Percentiles rank a stretch among this genome's conserved stretches.
Conservation (phyloP, 2,329 filamentous ascomycete genomes). For the Fusarium virguliforme region DNA sequence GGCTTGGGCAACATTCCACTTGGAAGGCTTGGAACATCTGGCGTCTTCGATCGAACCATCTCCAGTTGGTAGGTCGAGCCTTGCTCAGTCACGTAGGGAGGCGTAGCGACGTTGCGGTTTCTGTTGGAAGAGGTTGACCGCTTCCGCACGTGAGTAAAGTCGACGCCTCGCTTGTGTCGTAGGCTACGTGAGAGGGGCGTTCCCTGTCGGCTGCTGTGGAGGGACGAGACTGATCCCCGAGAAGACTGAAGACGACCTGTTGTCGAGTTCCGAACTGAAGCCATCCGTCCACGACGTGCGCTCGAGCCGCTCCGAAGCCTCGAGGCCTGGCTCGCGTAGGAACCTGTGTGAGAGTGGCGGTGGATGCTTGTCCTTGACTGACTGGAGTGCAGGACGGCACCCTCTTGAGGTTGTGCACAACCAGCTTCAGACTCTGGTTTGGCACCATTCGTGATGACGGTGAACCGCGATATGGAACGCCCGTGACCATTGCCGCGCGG, state of each 20-base stretch:
- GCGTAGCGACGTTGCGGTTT: slow-evolving; percentile 38
- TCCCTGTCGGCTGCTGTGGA: slow-evolving; percentile 64
- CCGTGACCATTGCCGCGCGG: slow-evolving; percentile 64
- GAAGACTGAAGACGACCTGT: slow-evolving; percentile 55
- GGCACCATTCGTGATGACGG: slow-evolving; percentile 75
- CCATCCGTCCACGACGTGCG: slow-evolving; percentile 52
- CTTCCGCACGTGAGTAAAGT: slow-evolving; percentile 68
- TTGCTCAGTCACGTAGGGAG: slow-evolving; percentile 42
- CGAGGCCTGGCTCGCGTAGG: slow-evolving; percentile 49
- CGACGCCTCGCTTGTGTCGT: slow-evolving; percentile 68
- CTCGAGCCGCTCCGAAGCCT: slow-evolving; percentile 58
- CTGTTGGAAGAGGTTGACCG: slow-evolving; percentile 54
- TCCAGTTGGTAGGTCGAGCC: slow-evolving; percentile 43
- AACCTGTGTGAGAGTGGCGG: slow-evolving; percentile 61
- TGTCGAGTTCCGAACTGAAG: slow-evolving; percentile 52
- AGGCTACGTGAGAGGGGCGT: slow-evolving; percentile 60
- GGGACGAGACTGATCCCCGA: slow-evolving; percentile 65
- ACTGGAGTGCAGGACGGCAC: slow-evolving; percentile 66
- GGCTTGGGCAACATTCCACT: slow-evolving; percentile 50
- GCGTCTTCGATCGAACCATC: slow-evolving; percentile 51
- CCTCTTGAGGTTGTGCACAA: slow-evolving; percentile 89
- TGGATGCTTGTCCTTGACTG: slow-evolving; percentile 81
- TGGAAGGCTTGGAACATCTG: slow-evolving; percentile 50
- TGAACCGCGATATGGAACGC: slow-evolving; percentile 73
- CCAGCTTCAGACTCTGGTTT: slow-evolving; percentile 71